A percentile compares a stretch with the other conserved stretches of the same genome.
Evolutionary conservation across 345 rosid species (phyloP).

Genomic region (Heritiera littoralis): DNA sequence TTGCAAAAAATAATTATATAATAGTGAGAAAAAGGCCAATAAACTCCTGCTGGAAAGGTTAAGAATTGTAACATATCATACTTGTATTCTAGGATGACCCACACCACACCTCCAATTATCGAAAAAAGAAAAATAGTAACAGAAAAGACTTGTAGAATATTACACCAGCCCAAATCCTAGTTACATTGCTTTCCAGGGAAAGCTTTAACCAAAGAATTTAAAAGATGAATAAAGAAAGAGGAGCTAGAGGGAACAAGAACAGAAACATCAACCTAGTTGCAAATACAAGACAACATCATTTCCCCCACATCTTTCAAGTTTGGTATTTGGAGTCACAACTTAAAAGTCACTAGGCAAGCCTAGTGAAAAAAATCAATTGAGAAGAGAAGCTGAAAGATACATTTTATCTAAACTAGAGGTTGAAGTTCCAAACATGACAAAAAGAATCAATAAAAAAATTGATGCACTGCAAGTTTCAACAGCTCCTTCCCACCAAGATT

Average conservation of each 20-base stretch:
- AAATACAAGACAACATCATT: conserved; percentile 7
- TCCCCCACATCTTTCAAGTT: conserved; percentile 4
- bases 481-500: conserved; percentile 53
- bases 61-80: too few species aligned
- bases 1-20: too few species aligned
- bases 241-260: neutral
- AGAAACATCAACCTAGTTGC: neutral
- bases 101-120: too few species aligned
- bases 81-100: too few species aligned
- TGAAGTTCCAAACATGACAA: conserved; percentile 39
- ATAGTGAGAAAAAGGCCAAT: too few species aligned
- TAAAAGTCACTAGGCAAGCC: conserved; percentile 22
- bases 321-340: conserved; percentile 19
- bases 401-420: conserved; percentile 27
- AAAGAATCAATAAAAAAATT: conserved; percentile 52
- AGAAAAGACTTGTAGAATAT: neutral
- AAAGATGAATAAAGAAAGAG: neutral
- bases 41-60: too few species aligned
- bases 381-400: conserved; percentile 17
- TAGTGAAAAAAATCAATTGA: conserved; percentile 27
- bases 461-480: conserved; percentile 49
- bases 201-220: neutral
- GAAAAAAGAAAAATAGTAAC: neutral
- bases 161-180: neutral
- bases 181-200: neutral